Evolutionary conservation across 1,284 basidiomycete genomes (phyloP).

Genomic region (Melampsora larici-populina): DNA sequence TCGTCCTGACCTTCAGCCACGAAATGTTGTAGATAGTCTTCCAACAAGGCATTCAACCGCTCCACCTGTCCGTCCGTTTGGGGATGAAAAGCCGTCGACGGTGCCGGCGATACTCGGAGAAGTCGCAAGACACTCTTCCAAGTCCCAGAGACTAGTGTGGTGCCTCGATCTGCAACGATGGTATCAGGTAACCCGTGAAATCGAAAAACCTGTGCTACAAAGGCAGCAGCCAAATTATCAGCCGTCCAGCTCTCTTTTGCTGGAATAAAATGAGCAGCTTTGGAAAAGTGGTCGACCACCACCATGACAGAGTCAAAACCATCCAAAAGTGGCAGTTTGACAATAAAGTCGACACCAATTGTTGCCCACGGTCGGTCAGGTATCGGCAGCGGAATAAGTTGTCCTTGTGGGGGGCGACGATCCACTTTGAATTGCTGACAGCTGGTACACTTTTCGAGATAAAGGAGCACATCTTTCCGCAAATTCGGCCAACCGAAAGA

Average conservation of each 20-base stretch:
- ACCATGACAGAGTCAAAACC: constrained; percentile 57
- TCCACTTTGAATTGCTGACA: constrained; percentile 1
- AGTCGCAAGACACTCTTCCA: background rate
- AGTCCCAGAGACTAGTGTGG: background rate
- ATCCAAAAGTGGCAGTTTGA: constrained; percentile 55
- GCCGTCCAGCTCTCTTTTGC: background rate
- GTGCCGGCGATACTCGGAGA: background rate
- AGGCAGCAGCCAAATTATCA: background rate
- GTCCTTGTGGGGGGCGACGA: constrained; percentile 47
- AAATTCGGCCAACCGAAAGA: constrained; percentile 14
- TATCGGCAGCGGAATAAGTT: constrained; percentile 54
- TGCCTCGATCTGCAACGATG: background rate
- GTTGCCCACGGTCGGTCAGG: constrained; percentile 54
- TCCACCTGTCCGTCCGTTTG: too few species aligned
- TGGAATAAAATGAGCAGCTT: constrained; percentile 53
- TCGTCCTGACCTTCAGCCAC: background rate
- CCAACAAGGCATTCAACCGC: background rate
- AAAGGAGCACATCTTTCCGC: background rate
- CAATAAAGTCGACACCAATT: constrained; percentile 59
- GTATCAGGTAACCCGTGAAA: background rate
- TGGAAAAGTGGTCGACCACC: constrained; percentile 56
- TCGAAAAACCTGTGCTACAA: background rate
- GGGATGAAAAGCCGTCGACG: constrained; percentile 16
- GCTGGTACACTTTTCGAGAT: background rate
- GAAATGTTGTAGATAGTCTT: constrained; percentile 25